Percentiles rank a stretch among this genome's conserved stretches.
phyloP scores from a whole-genome alignment of 2,329 filamentous ascomycete genomes.

The Nemania diffusa region DNA sequence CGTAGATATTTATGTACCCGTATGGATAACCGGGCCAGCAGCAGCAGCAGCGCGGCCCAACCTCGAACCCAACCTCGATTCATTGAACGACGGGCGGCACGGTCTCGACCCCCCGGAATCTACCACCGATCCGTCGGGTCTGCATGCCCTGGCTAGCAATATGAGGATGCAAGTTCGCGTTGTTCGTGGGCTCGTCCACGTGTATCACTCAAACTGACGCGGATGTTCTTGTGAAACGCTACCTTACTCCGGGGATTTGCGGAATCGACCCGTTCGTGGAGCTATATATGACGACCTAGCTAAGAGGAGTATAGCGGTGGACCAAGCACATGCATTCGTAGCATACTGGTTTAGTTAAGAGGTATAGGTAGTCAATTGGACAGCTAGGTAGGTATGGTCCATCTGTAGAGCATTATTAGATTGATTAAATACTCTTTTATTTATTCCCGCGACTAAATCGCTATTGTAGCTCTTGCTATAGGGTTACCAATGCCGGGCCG shows the following conservation, averaged over 20 bases:
- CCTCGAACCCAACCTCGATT: constrained; percentile 25
- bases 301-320: constrained; percentile 14
- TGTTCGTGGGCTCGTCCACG: constrained; percentile 26
- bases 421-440: constrained; percentile 23
- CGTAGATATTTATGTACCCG: constrained; percentile 1
- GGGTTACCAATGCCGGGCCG: constrained; percentile 13
- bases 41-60: constrained; percentile 34
- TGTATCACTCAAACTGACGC: constrained; percentile 28
- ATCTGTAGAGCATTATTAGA: constrained; percentile 6
- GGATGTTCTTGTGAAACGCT: constrained; percentile 18
- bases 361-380: neutral
- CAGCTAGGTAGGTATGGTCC: neutral
- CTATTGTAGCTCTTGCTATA: constrained; percentile 10
- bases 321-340: constrained; percentile 6
- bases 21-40: constrained; percentile 10
- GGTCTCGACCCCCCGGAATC: constrained; percentile 15
- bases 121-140: constrained; percentile 15
- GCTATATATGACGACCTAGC: constrained; percentile 18
- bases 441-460: constrained; percentile 22
- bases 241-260: constrained; percentile 13
- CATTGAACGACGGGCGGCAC: constrained; percentile 10
- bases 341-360: constrained; percentile 4
- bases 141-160: constrained; percentile 8
- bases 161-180: constrained; percentile 24
- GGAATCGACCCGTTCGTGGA: constrained; percentile 26